These are phyloP conservation scores for Talaromyces verruculosus DNA, from an alignment of 2,329 filamentous ascomycete genomes.

Conservation along the genomic window DNA sequence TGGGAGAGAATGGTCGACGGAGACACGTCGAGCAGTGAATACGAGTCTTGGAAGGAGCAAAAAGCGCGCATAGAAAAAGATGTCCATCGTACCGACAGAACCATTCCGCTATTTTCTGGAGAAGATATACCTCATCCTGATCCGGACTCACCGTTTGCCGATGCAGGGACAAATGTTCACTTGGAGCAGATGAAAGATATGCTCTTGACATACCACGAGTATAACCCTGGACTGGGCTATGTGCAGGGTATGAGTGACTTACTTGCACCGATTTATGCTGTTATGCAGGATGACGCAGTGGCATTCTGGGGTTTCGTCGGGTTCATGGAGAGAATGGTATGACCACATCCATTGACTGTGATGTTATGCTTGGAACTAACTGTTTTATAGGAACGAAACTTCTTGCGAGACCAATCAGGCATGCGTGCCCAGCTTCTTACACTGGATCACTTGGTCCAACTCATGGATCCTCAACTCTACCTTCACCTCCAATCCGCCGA, in stretches of 20 bases:
- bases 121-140: slow-evolving; percentile 97
- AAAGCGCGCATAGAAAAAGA: slow-evolving; percentile 95
- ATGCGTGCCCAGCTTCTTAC: slow-evolving; percentile 91
- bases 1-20: slow-evolving; percentile 91
- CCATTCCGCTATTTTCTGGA: slow-evolving; percentile 90
- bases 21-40: slow-evolving; percentile 73
- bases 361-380: background rate
- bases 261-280: slow-evolving; percentile 90
- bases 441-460: slow-evolving; percentile 89
- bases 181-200: slow-evolving; percentile 99
- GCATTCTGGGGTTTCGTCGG: slow-evolving; percentile 95
- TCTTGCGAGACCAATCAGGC: slow-evolving; percentile 89
- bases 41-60: slow-evolving; percentile 97
- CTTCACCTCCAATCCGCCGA: slow-evolving; percentile 85
- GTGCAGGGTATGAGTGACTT: slow-evolving; percentile 99
- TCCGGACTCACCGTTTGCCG: slow-evolving; percentile 90
- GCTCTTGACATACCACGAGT: slow-evolving; percentile 97
- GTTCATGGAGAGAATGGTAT: slow-evolving; percentile 92
- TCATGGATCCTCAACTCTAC: slow-evolving; percentile 95
- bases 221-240: slow-evolving; percentile 92
- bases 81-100: slow-evolving; percentile 93
- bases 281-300: slow-evolving; percentile 94
- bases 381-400: slow-evolving; percentile 73
- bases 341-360: slow-evolving; percentile 12
- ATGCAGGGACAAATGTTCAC: slow-evolving; percentile 91